These are phyloP conservation scores for Porcisia hertigi DNA, from an alignment of 208 protist species.

Conservation along the genomic window DNA sequence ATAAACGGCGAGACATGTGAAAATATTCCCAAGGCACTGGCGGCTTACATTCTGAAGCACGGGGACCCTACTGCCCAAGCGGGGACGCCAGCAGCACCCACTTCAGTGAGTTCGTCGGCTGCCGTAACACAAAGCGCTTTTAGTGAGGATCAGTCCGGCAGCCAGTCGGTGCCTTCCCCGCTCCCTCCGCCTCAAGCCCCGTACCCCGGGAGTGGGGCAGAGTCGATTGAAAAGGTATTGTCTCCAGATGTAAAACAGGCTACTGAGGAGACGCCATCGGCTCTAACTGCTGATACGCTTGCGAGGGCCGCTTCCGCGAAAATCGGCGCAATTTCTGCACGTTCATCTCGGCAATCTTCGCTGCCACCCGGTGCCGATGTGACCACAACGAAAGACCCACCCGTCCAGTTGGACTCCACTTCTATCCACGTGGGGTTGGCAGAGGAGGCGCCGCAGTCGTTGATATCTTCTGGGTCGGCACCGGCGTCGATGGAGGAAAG, in stretches of 20 bases:
- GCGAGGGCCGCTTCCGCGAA: not conserved
- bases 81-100: not conserved
- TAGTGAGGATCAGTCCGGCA: not conserved
- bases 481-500: not conserved
- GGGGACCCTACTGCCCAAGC: too few relatives aligned
- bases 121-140: not conserved
- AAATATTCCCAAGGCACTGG: constrained; percentile 22
- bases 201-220: not conserved
- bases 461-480: not conserved
- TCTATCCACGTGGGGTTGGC: not conserved
- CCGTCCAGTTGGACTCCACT: not conserved
- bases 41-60: constrained; percentile 26
- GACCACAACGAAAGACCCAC: not conserved
- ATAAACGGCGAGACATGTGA: constrained; percentile 28
- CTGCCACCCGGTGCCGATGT: not conserved
- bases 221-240: not conserved
- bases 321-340: not conserved
- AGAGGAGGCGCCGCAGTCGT: not conserved
- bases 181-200: too few relatives aligned
- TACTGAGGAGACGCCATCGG: not conserved
- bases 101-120: not conserved
- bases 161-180: not conserved
- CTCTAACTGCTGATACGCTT: not conserved
- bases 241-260: not conserved
- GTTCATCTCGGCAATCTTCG: not conserved